A percentile compares a stretch with the other conserved stretches of the same genome.
phyloP scores from a whole-genome alignment of 257 asterid genomes.

The Rauvolfia tetraphylla region DNA sequence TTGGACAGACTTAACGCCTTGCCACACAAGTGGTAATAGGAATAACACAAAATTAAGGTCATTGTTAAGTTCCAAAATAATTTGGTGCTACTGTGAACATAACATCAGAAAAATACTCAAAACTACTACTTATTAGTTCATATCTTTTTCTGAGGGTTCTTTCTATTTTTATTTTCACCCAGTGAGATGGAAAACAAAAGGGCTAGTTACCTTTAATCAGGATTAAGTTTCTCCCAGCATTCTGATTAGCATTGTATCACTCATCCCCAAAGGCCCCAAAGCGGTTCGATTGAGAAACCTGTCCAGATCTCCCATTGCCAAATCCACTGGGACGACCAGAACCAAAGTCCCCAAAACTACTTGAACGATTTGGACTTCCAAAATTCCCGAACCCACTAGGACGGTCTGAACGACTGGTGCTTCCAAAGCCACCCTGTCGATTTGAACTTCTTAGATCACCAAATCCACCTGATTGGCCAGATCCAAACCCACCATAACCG shows the following conservation, averaged over 20 bases:
- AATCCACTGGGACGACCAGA: slow-evolving; percentile 48
- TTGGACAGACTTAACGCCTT: neutral
- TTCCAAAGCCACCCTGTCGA: slow-evolving; percentile 47
- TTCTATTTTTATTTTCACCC: neutral
- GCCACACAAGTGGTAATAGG: neutral
- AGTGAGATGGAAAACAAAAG: neutral
- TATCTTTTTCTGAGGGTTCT: neutral
- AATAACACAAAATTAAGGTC: neutral
- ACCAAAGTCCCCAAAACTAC: slow-evolving; percentile 52
- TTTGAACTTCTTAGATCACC: slow-evolving; percentile 23
- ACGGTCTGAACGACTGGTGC: slow-evolving; percentile 41
- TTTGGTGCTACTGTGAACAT: neutral
- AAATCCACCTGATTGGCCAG: slow-evolving; percentile 27
- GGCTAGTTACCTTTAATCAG: neutral
- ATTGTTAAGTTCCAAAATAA: neutral
- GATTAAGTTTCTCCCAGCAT: neutral
- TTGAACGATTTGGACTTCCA: slow-evolving; percentile 37
- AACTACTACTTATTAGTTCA: neutral
- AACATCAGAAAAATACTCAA: neutral
- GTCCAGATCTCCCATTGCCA: slow-evolving; percentile 19
- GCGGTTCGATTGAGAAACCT: neutral
- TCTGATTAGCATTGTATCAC: neutral
- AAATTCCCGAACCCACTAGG: slow-evolving; percentile 40
- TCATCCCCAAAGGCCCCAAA: neutral
- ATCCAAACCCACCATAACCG: slow-evolving; percentile 16